These are phyloP conservation scores for Abortiporus biennis DNA, from an alignment of 1,284 basidiomycete genomes.

Conservation along the genomic window DNA sequence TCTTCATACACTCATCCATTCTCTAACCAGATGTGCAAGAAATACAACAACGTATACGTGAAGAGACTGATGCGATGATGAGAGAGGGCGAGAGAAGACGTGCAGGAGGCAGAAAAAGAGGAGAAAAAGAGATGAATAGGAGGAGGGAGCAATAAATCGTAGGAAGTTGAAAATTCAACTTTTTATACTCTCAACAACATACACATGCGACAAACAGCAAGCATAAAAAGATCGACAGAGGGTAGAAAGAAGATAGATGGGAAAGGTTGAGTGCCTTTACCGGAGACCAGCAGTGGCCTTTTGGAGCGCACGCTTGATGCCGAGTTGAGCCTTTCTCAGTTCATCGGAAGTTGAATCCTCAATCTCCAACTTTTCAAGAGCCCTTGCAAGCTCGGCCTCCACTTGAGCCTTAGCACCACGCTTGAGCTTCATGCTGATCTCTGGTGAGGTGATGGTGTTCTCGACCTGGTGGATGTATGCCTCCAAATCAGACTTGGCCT, in stretches of 20 bases:
- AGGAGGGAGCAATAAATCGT: too few relatives aligned
- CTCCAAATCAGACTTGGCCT: slow-evolving; percentile 95
- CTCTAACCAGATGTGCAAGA: too few relatives aligned
- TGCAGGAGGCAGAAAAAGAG: slow-evolving; percentile 1
- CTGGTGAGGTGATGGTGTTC: slow-evolving; percentile 87
- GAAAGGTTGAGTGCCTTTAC: too few relatives aligned
- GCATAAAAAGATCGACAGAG: not conserved
- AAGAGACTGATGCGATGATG: not conserved
- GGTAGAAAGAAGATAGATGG: too few relatives aligned
- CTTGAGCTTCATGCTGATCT: slow-evolving; percentile 96
- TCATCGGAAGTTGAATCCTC: slow-evolving; percentile 91
- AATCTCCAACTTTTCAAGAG: slow-evolving; percentile 94
- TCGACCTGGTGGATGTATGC: slow-evolving; percentile 94
- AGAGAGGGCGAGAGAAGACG: not conserved
- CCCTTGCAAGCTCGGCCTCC: slow-evolving; percentile 93
- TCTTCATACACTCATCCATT: not conserved
- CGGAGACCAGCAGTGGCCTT: slow-evolving; percentile 88
- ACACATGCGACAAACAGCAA: slow-evolving; percentile 9
- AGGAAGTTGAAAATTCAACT: too few relatives aligned
- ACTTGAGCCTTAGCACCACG: slow-evolving; percentile 89
- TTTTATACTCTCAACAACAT: too few relatives aligned
- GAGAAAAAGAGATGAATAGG: too few relatives aligned
- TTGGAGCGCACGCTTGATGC: slow-evolving; percentile 92
- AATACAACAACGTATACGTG: not conserved
- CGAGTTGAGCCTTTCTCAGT: slow-evolving; percentile 88